These are phyloP conservation scores for Eimeria falciformis DNA, from an alignment of 169 alveolate species.

Conservation along the genomic window DNA sequence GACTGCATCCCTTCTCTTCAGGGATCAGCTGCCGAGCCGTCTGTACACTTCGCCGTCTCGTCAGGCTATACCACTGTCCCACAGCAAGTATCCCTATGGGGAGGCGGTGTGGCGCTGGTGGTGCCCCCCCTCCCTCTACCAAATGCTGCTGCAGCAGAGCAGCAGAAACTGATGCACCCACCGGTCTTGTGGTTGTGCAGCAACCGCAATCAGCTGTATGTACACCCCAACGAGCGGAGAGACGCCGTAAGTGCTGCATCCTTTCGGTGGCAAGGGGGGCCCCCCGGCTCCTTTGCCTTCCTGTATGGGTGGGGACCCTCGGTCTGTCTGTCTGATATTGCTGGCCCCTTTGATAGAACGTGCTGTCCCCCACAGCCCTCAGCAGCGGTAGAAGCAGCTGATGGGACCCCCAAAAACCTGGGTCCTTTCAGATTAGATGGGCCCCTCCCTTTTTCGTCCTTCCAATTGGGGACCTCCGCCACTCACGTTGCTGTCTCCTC, in stretches of 20 bases:
- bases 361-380: not conserved
- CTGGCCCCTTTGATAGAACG: constrained; percentile 8
- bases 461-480: constrained; percentile 22
- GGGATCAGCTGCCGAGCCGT: not conserved
- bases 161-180: constrained; percentile 30
- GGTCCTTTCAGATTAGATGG: constrained; percentile 35
- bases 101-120: constrained; percentile 57
- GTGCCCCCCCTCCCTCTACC: constrained; percentile 69
- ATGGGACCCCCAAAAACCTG: not conserved
- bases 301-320: not conserved
- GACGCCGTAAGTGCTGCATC: constrained; percentile 63
- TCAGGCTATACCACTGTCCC: constrained; percentile 16
- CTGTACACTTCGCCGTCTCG: constrained; percentile 33
- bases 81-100: constrained; percentile 55
- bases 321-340: constrained; percentile 22
- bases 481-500: constrained; percentile 70
- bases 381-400: constrained; percentile 68
- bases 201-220: constrained; percentile 68
- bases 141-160: not conserved
- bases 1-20: constrained; percentile 38
- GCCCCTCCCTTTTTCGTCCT: constrained; percentile 18
- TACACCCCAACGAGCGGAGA: constrained; percentile 75
- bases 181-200: constrained; percentile 74
- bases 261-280: not conserved
- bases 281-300: not conserved